Evolutionary conservation across 2,329 filamentous ascomycete genomes (phyloP).

Genomic region (Penicillium sp.): DNA sequence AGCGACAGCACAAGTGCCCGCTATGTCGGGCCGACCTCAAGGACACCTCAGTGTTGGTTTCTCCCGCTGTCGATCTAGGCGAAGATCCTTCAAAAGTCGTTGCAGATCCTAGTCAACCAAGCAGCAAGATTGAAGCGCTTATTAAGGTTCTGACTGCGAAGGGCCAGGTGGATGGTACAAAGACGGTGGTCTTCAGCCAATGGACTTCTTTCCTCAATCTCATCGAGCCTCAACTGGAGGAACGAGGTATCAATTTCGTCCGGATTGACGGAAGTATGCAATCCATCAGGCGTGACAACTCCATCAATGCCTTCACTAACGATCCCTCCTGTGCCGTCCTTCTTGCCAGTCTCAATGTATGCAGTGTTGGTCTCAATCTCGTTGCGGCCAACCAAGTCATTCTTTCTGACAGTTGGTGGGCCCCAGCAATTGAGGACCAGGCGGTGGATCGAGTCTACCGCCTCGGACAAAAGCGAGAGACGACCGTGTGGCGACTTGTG

Average conservation of each 20-base stretch:
- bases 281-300: constrained; percentile 69
- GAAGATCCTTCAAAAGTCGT: constrained; percentile 53
- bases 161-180: constrained; percentile 66
- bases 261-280: constrained; percentile 83
- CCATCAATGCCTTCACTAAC: constrained; percentile 68
- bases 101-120: constrained; percentile 68
- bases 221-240: constrained; percentile 69
- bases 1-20: constrained; percentile 78
- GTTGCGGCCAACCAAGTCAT: constrained; percentile 86
- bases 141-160: constrained; percentile 75
- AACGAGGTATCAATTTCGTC: constrained; percentile 65
- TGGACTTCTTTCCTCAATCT: constrained; percentile 80
- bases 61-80: constrained; percentile 64
- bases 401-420: constrained; percentile 87
- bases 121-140: constrained; percentile 81
- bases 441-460: constrained; percentile 87
- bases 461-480: constrained; percentile 78
- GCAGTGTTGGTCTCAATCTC: constrained; percentile 83
- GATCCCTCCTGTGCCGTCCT: constrained; percentile 73
- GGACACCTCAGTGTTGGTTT: constrained; percentile 65
- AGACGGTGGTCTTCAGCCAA: constrained; percentile 81
- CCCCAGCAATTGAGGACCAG: constrained; percentile 89
- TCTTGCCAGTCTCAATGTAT: constrained; percentile 80
- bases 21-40: constrained; percentile 76
- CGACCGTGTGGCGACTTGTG: constrained; percentile 78